Percentiles rank a stretch among this genome's conserved stretches.
Conservation (phyloP, 306 rosid species). For the Coriaria nepalensis region DNA sequence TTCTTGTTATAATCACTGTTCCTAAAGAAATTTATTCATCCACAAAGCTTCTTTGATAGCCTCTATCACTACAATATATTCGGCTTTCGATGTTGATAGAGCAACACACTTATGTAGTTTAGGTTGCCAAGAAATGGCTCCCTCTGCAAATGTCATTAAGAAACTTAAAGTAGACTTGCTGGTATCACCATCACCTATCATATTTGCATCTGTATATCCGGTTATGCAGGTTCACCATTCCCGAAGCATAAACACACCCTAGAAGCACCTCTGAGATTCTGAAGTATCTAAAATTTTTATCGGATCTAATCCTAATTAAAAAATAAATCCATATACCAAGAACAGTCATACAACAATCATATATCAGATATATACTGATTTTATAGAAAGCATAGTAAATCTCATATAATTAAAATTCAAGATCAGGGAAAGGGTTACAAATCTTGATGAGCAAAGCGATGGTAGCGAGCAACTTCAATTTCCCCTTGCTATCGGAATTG, state of each 20-base stretch:
- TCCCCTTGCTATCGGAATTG: too few species aligned
- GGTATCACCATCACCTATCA: background rate
- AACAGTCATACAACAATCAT: too few species aligned
- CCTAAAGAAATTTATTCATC: conserved; percentile 1
- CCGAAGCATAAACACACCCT: background rate
- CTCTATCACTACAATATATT: too few species aligned
- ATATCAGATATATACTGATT: too few species aligned
- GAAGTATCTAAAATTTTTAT: background rate
- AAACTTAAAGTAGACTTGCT: background rate
- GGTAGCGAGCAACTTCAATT: too few species aligned
- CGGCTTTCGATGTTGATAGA: too few species aligned
- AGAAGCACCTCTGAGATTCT: background rate
- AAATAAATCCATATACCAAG: too few species aligned
- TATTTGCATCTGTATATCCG: background rate
- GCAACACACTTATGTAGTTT: background rate
- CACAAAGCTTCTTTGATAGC: background rate
- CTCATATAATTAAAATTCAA: too few species aligned
- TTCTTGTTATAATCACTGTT: background rate
- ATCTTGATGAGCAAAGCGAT: too few species aligned
- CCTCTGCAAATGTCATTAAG: conserved; percentile 1
- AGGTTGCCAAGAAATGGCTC: background rate
- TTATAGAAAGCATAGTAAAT: too few species aligned
- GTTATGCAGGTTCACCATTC: background rate
- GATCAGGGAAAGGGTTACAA: too few species aligned
- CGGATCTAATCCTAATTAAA: too few species aligned